These are phyloP conservation scores for Ulota crispa DNA, from an alignment of 225 moss, liverwort and hornwort species.

Conservation along the genomic window DNA sequence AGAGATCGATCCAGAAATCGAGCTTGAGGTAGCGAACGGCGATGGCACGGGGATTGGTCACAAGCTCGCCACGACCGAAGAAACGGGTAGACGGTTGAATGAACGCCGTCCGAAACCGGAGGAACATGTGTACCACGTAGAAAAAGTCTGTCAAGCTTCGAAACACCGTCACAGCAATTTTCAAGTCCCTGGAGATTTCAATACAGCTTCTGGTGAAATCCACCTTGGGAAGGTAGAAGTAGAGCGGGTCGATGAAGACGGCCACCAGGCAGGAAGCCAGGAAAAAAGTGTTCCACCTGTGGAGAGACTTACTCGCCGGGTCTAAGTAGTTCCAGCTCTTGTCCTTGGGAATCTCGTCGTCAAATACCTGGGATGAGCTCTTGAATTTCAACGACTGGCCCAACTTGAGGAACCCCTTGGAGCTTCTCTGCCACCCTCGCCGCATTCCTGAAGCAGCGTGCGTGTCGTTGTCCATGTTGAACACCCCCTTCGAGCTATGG, in stretches of 20 bases:
- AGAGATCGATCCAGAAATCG: slow-evolving; percentile 58
- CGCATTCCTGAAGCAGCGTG: slow-evolving; percentile 31
- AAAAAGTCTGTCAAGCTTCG: slow-evolving; percentile 76
- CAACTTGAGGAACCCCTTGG: slow-evolving; percentile 57
- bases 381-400: slow-evolving; percentile 64
- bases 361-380: slow-evolving; percentile 38
- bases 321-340: slow-evolving; percentile 54
- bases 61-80: slow-evolving; percentile 61
- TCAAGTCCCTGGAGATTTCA: slow-evolving; percentile 46
- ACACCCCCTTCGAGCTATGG: background rate
- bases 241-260: slow-evolving; percentile 85
- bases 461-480: slow-evolving; percentile 23
- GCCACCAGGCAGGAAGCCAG: slow-evolving; percentile 81
- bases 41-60: slow-evolving; percentile 39
- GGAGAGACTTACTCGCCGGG: slow-evolving; percentile 51
- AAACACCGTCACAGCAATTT: slow-evolving; percentile 69
- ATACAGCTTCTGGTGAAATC: slow-evolving; percentile 50
- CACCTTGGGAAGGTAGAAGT: slow-evolving; percentile 70
- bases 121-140: slow-evolving; percentile 83
- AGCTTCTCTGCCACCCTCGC: slow-evolving; percentile 66
- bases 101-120: slow-evolving; percentile 55
- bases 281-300: slow-evolving; percentile 74
- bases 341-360: slow-evolving; percentile 43
- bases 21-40: slow-evolving; percentile 38
- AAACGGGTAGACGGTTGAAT: slow-evolving; percentile 33